A percentile compares a stretch with the other conserved stretches of the same genome.
Evolutionary conservation across 116 monocot genomes (phyloP).

Genomic region (Zostera marina): DNA sequence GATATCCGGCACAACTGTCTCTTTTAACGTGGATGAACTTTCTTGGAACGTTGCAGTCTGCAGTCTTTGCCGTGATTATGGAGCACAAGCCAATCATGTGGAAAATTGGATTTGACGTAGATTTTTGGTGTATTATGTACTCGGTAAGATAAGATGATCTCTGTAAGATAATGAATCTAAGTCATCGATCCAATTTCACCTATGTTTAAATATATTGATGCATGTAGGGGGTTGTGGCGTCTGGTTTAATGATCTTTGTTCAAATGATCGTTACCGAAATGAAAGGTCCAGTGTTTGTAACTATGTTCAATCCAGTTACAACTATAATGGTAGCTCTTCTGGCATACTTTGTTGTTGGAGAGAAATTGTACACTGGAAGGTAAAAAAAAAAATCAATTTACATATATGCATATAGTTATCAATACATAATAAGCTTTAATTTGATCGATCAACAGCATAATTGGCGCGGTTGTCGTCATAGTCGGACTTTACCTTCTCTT

Average conservation of each 20-base stretch:
- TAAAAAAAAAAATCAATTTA: too few species aligned
- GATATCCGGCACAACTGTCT: slow-evolving; percentile 83
- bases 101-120: slow-evolving; percentile 46
- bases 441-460: slow-evolving; percentile 29
- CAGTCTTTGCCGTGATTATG: slow-evolving; percentile 43
- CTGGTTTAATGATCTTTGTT: slow-evolving; percentile 53
- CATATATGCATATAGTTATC: too few species aligned
- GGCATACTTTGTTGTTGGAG: slow-evolving; percentile 66
- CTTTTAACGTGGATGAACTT: slow-evolving; percentile 84
- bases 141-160: slow-evolving; percentile 38
- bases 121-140: slow-evolving; percentile 69
- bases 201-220: neutral
- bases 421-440: too few species aligned
- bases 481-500: slow-evolving; percentile 53
- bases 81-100: slow-evolving; percentile 49
- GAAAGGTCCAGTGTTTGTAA: slow-evolving; percentile 87
- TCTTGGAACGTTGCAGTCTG: slow-evolving; percentile 59
- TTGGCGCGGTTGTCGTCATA: slow-evolving; percentile 58
- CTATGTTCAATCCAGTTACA: slow-evolving; percentile 72
- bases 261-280: slow-evolving; percentile 71
- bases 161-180: too few species aligned
- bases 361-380: slow-evolving; percentile 68
- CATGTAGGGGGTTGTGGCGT: slow-evolving; percentile 48
- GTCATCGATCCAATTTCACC: too few species aligned
- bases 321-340: slow-evolving; percentile 66